phyloP scores from a whole-genome alignment of 1,284 basidiomycete species.

The Ceratobasidium sp. region DNA sequence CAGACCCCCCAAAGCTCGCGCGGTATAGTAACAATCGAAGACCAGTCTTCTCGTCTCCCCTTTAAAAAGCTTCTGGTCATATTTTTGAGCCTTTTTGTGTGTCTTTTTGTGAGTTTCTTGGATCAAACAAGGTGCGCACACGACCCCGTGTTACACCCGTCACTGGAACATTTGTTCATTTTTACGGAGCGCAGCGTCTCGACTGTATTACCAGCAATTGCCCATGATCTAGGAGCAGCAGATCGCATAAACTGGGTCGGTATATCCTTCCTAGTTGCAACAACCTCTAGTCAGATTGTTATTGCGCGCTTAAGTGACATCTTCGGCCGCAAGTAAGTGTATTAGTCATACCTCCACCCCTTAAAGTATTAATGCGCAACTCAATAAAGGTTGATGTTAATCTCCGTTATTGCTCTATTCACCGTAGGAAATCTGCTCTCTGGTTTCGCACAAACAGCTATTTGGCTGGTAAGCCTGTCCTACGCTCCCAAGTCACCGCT shows the following conservation, averaged over 20 bases:
- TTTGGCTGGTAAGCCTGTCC: slow-evolving; percentile 32
- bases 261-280: slow-evolving; percentile 38
- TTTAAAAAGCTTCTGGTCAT: slow-evolving; percentile 38
- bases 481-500: background rate
- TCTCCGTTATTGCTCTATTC: slow-evolving; percentile 35
- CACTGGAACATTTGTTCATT: background rate
- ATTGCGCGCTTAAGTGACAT: slow-evolving; percentile 39
- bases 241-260: slow-evolving; percentile 41
- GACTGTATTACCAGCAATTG: slow-evolving; percentile 34
- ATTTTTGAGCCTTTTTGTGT: slow-evolving; percentile 36
- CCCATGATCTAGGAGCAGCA: slow-evolving; percentile 39
- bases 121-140: slow-evolving; percentile 33
- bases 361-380: background rate
- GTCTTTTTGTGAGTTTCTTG: slow-evolving; percentile 36
- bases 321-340: slow-evolving; percentile 38
- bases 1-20: slow-evolving; percentile 28
- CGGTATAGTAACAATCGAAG: slow-evolving; percentile 28
- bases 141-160: background rate
- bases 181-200: slow-evolving; percentile 12
- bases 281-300: slow-evolving; percentile 36
- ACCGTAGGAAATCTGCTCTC: slow-evolving; percentile 32
- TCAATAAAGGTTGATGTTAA: slow-evolving; percentile 21
- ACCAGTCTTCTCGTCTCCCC: slow-evolving; percentile 36
- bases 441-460: slow-evolving; percentile 32
- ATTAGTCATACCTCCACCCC: background rate